phyloP scores from a whole-genome alignment of 2,329 filamentous ascomycete genomes.

The Fusarium sp. region DNA sequence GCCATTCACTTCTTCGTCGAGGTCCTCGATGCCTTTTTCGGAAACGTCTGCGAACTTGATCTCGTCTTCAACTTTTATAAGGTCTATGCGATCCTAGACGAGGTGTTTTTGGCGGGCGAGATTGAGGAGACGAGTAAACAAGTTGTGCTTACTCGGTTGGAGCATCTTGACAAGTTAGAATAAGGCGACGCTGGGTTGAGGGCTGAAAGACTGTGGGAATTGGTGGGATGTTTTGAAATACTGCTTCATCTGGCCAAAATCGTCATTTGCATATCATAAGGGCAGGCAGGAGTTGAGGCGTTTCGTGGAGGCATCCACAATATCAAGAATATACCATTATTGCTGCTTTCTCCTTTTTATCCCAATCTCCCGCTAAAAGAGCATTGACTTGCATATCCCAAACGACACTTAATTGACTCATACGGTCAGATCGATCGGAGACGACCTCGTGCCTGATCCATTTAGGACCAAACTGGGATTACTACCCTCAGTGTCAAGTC shows the following conservation, averaged over 20 bases:
- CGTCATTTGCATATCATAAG: slow-evolving; percentile 30
- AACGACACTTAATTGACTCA: neutral
- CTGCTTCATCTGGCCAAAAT: neutral
- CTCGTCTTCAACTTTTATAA: slow-evolving; percentile 85
- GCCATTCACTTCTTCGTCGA: slow-evolving; percentile 99
- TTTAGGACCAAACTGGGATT: neutral
- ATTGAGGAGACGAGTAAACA: slow-evolving; percentile 99
- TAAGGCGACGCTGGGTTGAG: slow-evolving; percentile 54
- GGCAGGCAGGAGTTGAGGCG: slow-evolving; percentile 37
- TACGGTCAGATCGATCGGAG: neutral
- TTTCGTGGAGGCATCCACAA: slow-evolving; percentile 25
- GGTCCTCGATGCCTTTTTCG: slow-evolving; percentile 98
- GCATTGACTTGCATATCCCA: neutral
- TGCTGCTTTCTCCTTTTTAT: neutral
- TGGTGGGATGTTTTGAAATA: neutral
- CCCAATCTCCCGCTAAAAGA: neutral
- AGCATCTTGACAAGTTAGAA: slow-evolving; percentile 96
- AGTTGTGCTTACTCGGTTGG: slow-evolving; percentile 91
- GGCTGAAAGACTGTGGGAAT: neutral
- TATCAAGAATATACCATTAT: slow-evolving; percentile 33
- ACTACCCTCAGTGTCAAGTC: too few species aligned
- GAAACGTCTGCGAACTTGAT: slow-evolving; percentile 98
- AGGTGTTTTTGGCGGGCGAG: slow-evolving; percentile 97
- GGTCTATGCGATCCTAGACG: slow-evolving; percentile 97
- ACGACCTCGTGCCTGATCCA: neutral